Conservation (phyloP, 2,329 filamentous ascomycete genomes). For the Aspergillus ibericus region DNA sequence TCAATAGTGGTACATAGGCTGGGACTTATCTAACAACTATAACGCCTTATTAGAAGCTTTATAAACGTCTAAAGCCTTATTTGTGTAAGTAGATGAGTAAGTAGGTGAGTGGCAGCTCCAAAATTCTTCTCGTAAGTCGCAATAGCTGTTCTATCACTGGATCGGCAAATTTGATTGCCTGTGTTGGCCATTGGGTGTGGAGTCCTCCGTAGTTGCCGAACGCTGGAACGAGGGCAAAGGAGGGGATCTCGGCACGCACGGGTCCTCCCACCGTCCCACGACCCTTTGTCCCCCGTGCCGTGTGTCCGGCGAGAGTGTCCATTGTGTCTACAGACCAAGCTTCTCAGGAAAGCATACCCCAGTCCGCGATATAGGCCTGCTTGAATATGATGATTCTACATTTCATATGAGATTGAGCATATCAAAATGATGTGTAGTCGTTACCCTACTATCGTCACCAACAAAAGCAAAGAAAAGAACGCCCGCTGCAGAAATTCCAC, state of each 20-base stretch:
- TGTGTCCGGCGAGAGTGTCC: neutral
- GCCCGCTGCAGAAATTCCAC: neutral
- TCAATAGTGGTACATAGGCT: neutral
- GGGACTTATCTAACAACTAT: too few relatives aligned
- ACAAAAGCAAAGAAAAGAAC: too few relatives aligned
- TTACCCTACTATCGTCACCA: too few relatives aligned
- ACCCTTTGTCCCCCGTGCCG: neutral
- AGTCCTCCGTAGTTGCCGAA: neutral
- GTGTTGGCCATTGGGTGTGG: neutral
- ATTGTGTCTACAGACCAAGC: neutral
- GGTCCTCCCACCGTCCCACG: neutral
- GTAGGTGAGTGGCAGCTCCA: too few relatives aligned
- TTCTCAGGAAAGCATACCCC: neutral
- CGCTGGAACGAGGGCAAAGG: neutral
- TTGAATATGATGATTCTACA: too few relatives aligned
- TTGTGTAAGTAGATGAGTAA: neutral
- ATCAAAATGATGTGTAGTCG: too few relatives aligned
- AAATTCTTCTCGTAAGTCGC: neutral
- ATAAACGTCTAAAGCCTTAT: too few relatives aligned
- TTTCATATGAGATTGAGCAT: too few relatives aligned
- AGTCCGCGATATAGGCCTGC: too few relatives aligned
- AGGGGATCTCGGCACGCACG: slow-evolving; percentile 1
- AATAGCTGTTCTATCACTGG: neutral
- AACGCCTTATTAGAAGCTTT: too few relatives aligned
- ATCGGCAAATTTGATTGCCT: neutral